A percentile compares a stretch with the other conserved stretches of the same genome.
Evolutionary conservation across 768 basidiomycete species (phyloP).

Genomic region (Gymnopilus junonius): DNA sequence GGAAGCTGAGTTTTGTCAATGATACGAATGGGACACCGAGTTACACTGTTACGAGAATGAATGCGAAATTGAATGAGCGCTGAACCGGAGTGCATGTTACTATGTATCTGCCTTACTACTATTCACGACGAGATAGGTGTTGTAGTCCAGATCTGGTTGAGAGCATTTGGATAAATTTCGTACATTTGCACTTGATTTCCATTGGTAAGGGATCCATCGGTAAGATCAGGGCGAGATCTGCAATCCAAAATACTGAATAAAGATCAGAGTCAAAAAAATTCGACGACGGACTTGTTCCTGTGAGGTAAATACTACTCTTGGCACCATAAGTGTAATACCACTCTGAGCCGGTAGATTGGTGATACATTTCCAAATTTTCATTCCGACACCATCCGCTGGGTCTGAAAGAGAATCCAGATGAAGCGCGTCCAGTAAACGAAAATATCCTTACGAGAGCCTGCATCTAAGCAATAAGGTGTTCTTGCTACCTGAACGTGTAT

Average conservation of each 20-base stretch:
- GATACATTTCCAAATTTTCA: conserved; percentile 21
- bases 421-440: not conserved
- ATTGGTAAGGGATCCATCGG: conserved; percentile 31
- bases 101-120: too few relatives aligned
- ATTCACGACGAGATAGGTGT: not conserved
- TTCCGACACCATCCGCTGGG: conserved; percentile 33
- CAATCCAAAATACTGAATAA: not conserved
- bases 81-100: too few relatives aligned
- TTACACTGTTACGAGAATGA: too few relatives aligned
- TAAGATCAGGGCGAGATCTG: conserved; percentile 31
- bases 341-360: conserved; percentile 23
- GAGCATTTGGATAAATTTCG: conserved; percentile 26
- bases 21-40: too few relatives aligned
- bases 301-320: conserved; percentile 23
- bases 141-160: conserved; percentile 35
- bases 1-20: too few relatives aligned
- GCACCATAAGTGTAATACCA: conserved; percentile 20
- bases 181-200: conserved; percentile 33
- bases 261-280: not conserved
- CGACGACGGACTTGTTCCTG: conserved; percentile 20
- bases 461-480: conserved; percentile 27
- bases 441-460: conserved; percentile 18
- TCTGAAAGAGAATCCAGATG: conserved; percentile 10
- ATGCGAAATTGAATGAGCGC: too few relatives aligned
- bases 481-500: conserved; percentile 22